phyloP scores from a whole-genome alignment of 257 asterid genomes.

The Lavandula angustifolia region DNA sequence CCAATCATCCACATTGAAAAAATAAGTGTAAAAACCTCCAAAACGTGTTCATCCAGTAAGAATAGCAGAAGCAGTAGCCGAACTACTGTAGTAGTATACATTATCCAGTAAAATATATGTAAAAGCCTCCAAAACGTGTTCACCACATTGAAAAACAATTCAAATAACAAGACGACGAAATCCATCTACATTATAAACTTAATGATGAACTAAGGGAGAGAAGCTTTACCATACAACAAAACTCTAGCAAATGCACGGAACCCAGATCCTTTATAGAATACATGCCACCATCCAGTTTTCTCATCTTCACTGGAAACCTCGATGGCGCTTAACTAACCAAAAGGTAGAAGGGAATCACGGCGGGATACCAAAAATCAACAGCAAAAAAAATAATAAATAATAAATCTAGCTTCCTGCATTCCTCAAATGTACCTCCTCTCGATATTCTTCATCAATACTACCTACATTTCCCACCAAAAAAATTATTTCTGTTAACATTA shows the following conservation, averaged over 20 bases:
- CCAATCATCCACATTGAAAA: neutral
- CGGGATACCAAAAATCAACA: neutral
- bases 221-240: conserved; percentile 59
- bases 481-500: too few species aligned
- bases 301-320: conserved; percentile 49
- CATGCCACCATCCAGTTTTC: conserved; percentile 57
- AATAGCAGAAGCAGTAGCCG: conserved; percentile 8
- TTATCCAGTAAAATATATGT: conserved; percentile 10
- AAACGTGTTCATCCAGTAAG: neutral
- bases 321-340: conserved; percentile 34
- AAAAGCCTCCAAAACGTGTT: conserved; percentile 9
- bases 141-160: neutral
- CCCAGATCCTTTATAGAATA: conserved; percentile 70
- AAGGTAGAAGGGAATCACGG: conserved; percentile 1
- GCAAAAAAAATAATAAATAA: neutral
- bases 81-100: conserved; percentile 10
- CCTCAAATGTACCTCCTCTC: conserved; percentile 49
- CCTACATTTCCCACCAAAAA: conserved; percentile 42
- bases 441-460: conserved; percentile 50
- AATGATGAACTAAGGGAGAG: neutral
- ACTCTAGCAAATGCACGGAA: conserved; percentile 68
- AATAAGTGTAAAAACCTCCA: conserved; percentile 9
- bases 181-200: neutral
- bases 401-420: too few species aligned
- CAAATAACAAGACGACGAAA: conserved; percentile 17